phyloP scores from a whole-genome alignment of 768 basidiomycete species.

The Trametes cinnabarina region DNA sequence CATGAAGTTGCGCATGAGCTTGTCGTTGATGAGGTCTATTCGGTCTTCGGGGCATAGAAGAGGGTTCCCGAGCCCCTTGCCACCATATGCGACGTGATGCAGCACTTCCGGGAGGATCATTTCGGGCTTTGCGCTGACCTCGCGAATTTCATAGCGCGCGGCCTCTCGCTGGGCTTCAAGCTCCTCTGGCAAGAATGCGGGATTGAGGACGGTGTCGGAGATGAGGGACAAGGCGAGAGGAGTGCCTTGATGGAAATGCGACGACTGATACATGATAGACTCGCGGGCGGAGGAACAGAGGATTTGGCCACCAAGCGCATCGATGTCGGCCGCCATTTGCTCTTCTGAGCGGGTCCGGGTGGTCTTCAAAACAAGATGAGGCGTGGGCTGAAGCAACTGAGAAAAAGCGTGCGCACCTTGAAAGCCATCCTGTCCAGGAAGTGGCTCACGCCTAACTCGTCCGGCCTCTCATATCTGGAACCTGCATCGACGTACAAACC shows the following conservation, averaged over 20 bases:
- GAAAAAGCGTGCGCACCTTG: constrained; percentile 58
- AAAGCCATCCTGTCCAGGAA: constrained; percentile 95
- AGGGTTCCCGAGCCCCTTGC: constrained; percentile 83
- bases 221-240: constrained; percentile 84
- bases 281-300: constrained; percentile 89
- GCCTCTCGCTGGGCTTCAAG: constrained; percentile 82
- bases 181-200: constrained; percentile 74
- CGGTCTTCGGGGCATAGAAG: constrained; percentile 86
- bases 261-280: constrained; percentile 97
- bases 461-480: constrained; percentile 77
- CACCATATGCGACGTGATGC: constrained; percentile 80
- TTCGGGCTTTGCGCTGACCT: constrained; percentile 86
- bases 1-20: constrained; percentile 62
- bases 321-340: constrained; percentile 78
- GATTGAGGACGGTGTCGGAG: constrained; percentile 83
- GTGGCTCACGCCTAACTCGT: constrained; percentile 81
- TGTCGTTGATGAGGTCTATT: constrained; percentile 61
- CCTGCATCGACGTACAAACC: constrained; percentile 95
- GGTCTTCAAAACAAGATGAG: constrained; percentile 47
- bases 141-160: constrained; percentile 86
- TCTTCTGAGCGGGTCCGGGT: constrained; percentile 69
- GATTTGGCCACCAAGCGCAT: constrained; percentile 87
- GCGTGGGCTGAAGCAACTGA: background rate
- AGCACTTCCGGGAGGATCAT: constrained; percentile 90
- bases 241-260: constrained; percentile 83